Conservation (phyloP, 75 land plant species). For the Chamaecyparis obtusa region DNA sequence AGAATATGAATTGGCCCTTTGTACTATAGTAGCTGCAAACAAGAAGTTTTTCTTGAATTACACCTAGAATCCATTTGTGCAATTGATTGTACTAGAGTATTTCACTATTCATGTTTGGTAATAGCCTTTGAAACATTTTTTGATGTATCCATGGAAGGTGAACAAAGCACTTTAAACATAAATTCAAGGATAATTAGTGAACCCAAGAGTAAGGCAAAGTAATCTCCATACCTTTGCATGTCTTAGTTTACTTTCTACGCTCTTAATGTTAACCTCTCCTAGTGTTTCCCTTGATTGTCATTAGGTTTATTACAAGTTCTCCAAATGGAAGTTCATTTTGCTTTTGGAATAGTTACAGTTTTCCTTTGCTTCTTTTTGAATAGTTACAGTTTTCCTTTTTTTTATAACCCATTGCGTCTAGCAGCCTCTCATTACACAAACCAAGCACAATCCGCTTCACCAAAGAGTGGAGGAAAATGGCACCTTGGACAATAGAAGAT, state of each 20-base stretch:
- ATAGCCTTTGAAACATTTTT: not conserved
- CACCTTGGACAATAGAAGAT: slow-evolving; percentile 9
- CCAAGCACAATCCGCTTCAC: too few species aligned
- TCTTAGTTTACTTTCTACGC: not conserved
- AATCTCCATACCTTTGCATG: not conserved
- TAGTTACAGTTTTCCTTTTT: too few species aligned
- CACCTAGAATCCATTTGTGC: not conserved
- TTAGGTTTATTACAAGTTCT: not conserved
- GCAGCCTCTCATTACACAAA: too few species aligned
- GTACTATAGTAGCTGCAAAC: not conserved
- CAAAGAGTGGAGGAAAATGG: too few species aligned
- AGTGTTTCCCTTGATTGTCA: not conserved
- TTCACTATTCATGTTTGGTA: not conserved
- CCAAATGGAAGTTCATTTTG: not conserved
- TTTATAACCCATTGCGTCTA: too few species aligned
- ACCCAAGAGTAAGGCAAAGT: not conserved
- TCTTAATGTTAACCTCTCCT: not conserved
- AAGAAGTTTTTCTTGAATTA: not conserved
- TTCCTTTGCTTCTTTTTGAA: not conserved
- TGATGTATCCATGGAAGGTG: not conserved
- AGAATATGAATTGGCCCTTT: not conserved
- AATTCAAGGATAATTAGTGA: not conserved
- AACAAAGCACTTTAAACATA: not conserved
- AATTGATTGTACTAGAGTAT: not conserved
- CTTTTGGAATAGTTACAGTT: not conserved